Conservation (phyloP, 371 early-diverging fungal genomes). For the Enteropsectra breve region DNA sequence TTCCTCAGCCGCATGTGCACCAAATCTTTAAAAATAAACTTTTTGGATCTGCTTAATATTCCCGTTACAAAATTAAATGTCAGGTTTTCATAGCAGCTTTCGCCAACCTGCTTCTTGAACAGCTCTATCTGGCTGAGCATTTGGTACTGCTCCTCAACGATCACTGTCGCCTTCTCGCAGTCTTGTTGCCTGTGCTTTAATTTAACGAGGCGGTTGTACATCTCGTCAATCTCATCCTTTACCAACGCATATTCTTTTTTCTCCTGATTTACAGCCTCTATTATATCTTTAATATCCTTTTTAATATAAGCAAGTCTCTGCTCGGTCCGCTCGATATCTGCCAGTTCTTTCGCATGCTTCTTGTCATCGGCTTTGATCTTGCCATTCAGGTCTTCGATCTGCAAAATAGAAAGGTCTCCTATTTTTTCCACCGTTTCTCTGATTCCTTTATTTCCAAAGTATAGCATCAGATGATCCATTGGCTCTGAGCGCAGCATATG, state of each 20-base stretch:
- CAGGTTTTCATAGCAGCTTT: conserved; percentile 26
- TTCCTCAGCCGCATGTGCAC: conserved; percentile 51
- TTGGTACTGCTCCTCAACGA: conserved; percentile 43
- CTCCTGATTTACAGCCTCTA: conserved; percentile 15
- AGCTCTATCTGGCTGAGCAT: conserved; percentile 53
- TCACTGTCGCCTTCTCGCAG: conserved; percentile 20
- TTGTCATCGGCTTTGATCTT: conserved; percentile 24
- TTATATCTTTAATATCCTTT: conserved; percentile 29
- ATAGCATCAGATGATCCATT: conserved; percentile 51
- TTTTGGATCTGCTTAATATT: conserved; percentile 53
- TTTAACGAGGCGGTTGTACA: conserved; percentile 48
- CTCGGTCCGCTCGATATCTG: conserved; percentile 45
- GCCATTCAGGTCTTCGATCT: conserved; percentile 42
- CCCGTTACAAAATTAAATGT: conserved; percentile 54
- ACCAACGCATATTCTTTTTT: conserved; percentile 13
- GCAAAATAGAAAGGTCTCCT: conserved; percentile 48
- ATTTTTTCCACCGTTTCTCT: conserved; percentile 50
- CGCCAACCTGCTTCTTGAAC: conserved; percentile 29
- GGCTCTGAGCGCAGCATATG: conserved; percentile 59
- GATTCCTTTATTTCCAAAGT: conserved; percentile 52
- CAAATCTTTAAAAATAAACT: conserved; percentile 48
- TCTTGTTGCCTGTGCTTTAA: conserved; percentile 51
- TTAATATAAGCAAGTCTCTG: conserved; percentile 40
- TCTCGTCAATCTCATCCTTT: conserved; percentile 49
- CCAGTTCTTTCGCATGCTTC: conserved; percentile 39